Conservation (phyloP, 1,284 basidiomycete genomes). For the Fistulinella cinereoalba region DNA sequence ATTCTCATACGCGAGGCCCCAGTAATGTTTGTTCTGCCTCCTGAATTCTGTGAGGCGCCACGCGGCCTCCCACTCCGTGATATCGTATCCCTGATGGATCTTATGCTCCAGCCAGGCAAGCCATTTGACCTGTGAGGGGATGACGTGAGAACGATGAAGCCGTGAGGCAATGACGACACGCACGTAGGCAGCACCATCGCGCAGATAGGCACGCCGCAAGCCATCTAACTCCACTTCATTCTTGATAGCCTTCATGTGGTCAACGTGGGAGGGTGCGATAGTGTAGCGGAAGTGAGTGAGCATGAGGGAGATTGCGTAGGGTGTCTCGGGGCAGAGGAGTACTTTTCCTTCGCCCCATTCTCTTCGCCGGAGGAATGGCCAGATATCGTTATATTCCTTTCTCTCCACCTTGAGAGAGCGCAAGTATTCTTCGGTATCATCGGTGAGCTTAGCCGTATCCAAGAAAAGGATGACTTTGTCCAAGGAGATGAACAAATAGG, state of each 20-base stretch:
- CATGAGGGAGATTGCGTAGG: conserved; percentile 78
- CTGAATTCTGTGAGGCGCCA: conserved; percentile 81
- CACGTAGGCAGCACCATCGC: conserved; percentile 92
- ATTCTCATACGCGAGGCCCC: conserved; percentile 91
- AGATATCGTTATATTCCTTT: conserved; percentile 76
- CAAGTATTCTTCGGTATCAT: conserved; percentile 57
- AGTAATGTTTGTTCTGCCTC: conserved; percentile 70
- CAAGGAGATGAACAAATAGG: conserved; percentile 74
- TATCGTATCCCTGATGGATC: conserved; percentile 70
- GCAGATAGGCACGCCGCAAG: conserved; percentile 78
- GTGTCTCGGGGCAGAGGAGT: conserved; percentile 66
- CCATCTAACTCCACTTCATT: conserved; percentile 84
- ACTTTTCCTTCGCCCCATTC: conserved; percentile 78
- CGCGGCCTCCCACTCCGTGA: conserved; percentile 91
- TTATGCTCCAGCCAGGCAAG: conserved; percentile 90
- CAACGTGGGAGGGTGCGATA: conserved; percentile 63
- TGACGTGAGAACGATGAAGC: conserved; percentile 14
- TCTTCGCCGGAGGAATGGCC: conserved; percentile 70
- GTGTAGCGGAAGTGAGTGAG: conserved; percentile 76
- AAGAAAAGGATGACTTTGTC: conserved; percentile 66
- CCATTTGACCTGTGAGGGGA: conserved; percentile 55
- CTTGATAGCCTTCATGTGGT: conserved; percentile 84
- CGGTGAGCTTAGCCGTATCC: conserved; percentile 57
- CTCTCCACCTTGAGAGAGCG: conserved; percentile 56
- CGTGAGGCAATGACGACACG: conserved; percentile 28